Evolutionary conservation across 805 yeast genomes (phyloP).

Genomic region (Ogataea pilisensis): DNA sequence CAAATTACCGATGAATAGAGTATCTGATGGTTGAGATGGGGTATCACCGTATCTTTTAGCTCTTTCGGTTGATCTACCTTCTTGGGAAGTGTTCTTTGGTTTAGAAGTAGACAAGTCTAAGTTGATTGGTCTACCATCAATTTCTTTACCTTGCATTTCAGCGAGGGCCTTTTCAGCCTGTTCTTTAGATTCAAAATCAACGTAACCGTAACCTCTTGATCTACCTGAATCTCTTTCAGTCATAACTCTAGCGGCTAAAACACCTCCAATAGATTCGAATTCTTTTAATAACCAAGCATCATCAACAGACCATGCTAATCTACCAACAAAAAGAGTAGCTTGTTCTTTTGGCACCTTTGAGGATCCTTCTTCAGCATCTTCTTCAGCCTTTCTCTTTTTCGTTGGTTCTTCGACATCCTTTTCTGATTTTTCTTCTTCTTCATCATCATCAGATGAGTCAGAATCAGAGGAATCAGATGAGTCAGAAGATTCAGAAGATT

Average conservation of each 20-base stretch:
- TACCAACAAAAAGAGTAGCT: constrained; percentile 91
- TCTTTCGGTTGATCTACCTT: constrained; percentile 61
- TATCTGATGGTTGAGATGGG: constrained; percentile 90
- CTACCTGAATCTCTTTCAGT: constrained; percentile 80
- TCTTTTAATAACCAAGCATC: constrained; percentile 90
- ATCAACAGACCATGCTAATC: constrained; percentile 95
- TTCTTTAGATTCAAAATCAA: constrained; percentile 77
- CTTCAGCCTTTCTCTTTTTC: constrained; percentile 41
- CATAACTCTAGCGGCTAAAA: constrained; percentile 84
- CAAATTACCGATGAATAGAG: constrained; percentile 92
- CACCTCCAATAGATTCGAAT: constrained; percentile 81
- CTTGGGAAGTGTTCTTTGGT: constrained; percentile 51
- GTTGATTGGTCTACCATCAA: constrained; percentile 96
- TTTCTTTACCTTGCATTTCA: constrained; percentile 87
- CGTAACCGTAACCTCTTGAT: constrained; percentile 97
- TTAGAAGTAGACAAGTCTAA: constrained; percentile 86
- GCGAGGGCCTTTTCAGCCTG: constrained; percentile 83
- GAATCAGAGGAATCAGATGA: constrained; percentile 17
- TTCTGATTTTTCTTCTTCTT: constrained; percentile 8
- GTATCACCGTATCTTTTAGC: constrained; percentile 89
- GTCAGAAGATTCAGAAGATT: constrained; percentile 21
- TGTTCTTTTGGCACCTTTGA: constrained; percentile 63
- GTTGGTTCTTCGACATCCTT: constrained; percentile 18
- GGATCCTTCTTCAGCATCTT: constrained; percentile 37
- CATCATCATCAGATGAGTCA: constrained; percentile 18